Conservation (phyloP, 2,329 filamentous ascomycete species). For the Macrophomina tecta region DNA sequence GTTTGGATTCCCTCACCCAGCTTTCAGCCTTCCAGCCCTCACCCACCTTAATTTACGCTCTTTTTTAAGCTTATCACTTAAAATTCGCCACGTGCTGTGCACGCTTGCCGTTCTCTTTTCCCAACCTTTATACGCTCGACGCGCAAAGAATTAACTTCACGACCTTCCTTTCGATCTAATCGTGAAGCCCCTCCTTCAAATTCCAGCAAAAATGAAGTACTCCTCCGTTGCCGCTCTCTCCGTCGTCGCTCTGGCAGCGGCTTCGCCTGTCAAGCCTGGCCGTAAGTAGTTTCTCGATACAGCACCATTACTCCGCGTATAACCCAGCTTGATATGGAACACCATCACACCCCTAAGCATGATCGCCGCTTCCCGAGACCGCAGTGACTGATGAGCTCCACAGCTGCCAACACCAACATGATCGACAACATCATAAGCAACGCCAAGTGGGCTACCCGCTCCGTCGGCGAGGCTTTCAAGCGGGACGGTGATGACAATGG, state of each 20-base stretch:
- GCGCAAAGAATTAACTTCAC: background rate
- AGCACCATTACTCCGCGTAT: background rate
- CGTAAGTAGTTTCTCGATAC: conserved; percentile 34
- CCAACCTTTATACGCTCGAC: conserved; percentile 9
- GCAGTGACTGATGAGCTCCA: too few species aligned
- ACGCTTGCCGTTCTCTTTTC: conserved; percentile 10
- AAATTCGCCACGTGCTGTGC: conserved; percentile 14
- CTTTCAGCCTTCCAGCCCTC: conserved; percentile 10
- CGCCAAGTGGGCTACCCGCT: conserved; percentile 1
- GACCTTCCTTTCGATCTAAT: conserved; percentile 17
- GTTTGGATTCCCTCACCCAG: background rate
- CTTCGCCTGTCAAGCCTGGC: conserved; percentile 33
- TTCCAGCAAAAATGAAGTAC: conserved; percentile 35
- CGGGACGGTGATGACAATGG: background rate
- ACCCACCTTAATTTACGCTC: conserved; percentile 18
- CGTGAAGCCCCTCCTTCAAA: background rate
- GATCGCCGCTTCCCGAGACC: too few species aligned
- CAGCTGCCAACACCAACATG: conserved; percentile 13
- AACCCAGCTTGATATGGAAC: too few species aligned
- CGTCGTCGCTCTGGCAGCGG: conserved; percentile 34
- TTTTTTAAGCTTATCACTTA: conserved; percentile 18
- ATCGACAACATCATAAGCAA: conserved; percentile 1
- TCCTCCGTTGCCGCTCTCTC: conserved; percentile 33
- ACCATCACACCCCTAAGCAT: too few species aligned
- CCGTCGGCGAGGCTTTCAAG: background rate